Evolutionary conservation across 768 basidiomycete genomes (phyloP), one percentile per base, ranked within the genome.

Genomic region (Mrakia blollopis): DNA sequence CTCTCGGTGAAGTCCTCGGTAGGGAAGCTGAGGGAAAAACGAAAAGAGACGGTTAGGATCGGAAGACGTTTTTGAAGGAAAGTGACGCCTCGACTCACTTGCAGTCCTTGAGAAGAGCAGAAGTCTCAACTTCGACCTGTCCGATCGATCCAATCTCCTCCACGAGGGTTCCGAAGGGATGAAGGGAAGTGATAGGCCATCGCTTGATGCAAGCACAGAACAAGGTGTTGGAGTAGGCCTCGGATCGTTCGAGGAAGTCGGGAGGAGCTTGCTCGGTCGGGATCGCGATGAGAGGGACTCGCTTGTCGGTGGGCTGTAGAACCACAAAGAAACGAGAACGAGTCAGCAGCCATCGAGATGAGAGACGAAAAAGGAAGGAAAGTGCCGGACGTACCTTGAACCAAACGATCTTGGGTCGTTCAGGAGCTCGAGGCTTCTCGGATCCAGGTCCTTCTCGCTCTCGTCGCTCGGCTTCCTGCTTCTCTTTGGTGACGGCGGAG

Each of bases 171-270:
- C 97, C 97, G 83, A 99, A 99, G 13, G 97, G 97, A 87, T 98
- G 97, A 23, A 99, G 88, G 54, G 96, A 98, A 80, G 93, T 96
- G 86, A 92, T 82, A 81, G 95, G 94, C 84, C 97, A 96, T 82
- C 96, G 91, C 84, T 98, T 99, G 85, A 99, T 98, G 82, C 94
- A 98, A 28, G 97, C 95, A 78, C 98, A 94, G 82, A 98, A 98
- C 63, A 98, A 86, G 81, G 89, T 91, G 85, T 98, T 88, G 30
- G 89, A 89, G 83, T 98, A 99, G 2, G 87, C 87, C 79, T 97
- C 96, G 2, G 95, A 90, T 82, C 93, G 92, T 84, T 96, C 93
- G 63, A 99, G 90, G 82, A 99, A 99, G 84, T 98, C 95, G 25
- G 87, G 72, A 0, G 97, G 97, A 0, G 97, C 96, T 84, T 99